A percentile compares a stretch with the other conserved stretches of the same genome.
phyloP scores from a whole-genome alignment of 331 rosid species.

The Cydonia oblonga region DNA sequence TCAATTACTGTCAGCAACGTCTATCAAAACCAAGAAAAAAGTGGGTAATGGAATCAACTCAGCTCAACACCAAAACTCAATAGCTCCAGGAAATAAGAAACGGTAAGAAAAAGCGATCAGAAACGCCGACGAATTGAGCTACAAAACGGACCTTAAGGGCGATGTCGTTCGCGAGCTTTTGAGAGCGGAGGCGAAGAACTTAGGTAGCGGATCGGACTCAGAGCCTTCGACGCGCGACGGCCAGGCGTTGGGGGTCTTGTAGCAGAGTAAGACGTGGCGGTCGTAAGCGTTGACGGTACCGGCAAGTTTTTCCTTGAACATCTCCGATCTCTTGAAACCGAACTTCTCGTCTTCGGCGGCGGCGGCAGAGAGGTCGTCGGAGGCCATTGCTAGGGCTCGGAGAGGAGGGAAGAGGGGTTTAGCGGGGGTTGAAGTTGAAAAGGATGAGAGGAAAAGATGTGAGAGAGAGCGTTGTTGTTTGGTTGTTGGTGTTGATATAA shows the following conservation, averaged over 20 bases:
- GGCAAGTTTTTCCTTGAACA: constrained; percentile 51
- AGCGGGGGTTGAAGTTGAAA: not conserved
- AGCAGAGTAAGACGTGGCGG: constrained; percentile 81
- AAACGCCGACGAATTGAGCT: not conserved
- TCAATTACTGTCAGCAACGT: constrained; percentile 66
- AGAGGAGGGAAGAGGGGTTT: not conserved
- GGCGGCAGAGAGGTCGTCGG: constrained; percentile 22
- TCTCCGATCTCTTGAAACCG: constrained; percentile 76
- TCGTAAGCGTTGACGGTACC: constrained; percentile 65
- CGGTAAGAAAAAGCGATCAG: not conserved
- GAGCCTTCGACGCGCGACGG: constrained; percentile 60
- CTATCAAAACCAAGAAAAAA: constrained; percentile 16
- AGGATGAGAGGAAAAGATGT: not conserved
- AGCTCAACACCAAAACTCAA: not conserved
- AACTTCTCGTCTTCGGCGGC: constrained; percentile 30
- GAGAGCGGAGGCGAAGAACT: constrained; percentile 39
- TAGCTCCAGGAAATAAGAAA: not conserved
- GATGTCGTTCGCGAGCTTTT: constrained; percentile 42
- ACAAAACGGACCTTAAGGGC: constrained; percentile 34
- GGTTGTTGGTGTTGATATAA: not conserved
- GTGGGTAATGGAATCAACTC: not conserved
- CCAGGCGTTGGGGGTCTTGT: constrained; percentile 60
- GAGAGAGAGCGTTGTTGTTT: not conserved
- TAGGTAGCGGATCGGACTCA: constrained; percentile 56
- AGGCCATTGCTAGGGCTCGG: constrained; percentile 29